Conservation (phyloP, 2,329 filamentous ascomycete genomes). For the Corniculantispora saksenae region DNA sequence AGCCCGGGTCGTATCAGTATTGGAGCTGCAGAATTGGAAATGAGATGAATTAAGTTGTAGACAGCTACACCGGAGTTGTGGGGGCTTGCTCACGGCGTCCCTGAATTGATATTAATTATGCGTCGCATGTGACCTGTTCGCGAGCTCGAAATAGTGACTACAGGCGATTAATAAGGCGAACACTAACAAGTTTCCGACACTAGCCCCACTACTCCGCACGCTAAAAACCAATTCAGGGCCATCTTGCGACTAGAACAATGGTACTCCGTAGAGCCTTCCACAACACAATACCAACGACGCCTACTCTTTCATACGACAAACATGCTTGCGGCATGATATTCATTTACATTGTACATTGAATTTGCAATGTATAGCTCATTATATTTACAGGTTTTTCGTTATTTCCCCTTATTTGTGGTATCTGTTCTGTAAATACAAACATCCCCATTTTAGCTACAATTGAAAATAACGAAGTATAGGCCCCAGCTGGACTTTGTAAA, state of each 20-base stretch:
- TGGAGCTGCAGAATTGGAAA: neutral
- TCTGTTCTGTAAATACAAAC: too few relatives aligned
- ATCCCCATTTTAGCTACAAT: too few relatives aligned
- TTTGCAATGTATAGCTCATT: too few relatives aligned
- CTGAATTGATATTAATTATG: neutral
- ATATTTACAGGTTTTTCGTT: too few relatives aligned
- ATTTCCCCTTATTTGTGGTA: too few relatives aligned
- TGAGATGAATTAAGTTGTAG: neutral
- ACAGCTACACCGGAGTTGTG: neutral
- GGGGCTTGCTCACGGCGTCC: neutral
- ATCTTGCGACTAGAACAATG: neutral
- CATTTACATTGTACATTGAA: too few relatives aligned
- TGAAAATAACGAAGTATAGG: too few relatives aligned
- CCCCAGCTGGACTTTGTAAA: too few relatives aligned
- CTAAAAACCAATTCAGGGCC: neutral
- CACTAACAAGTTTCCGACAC: neutral
- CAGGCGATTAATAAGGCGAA: neutral
- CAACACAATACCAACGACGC: too few relatives aligned
- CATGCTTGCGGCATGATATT: too few relatives aligned
- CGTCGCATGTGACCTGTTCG: neutral
- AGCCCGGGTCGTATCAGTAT: neutral
- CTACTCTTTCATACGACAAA: too few relatives aligned
- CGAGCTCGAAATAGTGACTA: neutral
- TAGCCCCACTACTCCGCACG: neutral
- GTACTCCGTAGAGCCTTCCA: too few relatives aligned